phyloP scores from a whole-genome alignment of 768 basidiomycete species.

The Pluteus cervinus region DNA sequence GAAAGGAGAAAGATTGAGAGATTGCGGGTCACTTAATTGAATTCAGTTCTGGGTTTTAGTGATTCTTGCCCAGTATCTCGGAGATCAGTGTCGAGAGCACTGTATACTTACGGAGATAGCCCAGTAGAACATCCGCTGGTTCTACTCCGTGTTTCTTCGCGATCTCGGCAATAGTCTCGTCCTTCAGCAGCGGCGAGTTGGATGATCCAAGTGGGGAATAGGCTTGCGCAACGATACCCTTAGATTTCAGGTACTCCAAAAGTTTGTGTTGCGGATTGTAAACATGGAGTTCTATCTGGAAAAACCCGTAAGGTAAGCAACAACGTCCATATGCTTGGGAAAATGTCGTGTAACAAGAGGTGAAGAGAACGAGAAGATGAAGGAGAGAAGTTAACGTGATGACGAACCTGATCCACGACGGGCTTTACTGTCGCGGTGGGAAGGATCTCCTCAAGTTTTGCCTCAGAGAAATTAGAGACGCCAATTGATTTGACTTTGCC shows the following conservation, averaged over 20 bases:
- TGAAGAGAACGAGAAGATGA: background rate
- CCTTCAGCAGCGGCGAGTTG: slow-evolving; percentile 57
- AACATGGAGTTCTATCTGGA: slow-evolving; percentile 64
- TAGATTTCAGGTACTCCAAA: slow-evolving; percentile 51
- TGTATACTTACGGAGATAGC: slow-evolving; percentile 60
- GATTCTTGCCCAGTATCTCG: too few relatives aligned
- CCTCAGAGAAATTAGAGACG: slow-evolving; percentile 70
- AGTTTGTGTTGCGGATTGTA: slow-evolving; percentile 74
- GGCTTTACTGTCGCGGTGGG: slow-evolving; percentile 62
- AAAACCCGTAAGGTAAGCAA: background rate
- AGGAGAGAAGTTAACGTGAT: background rate
- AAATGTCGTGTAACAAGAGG: background rate
- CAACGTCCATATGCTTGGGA: background rate
- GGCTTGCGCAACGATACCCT: slow-evolving; percentile 68
- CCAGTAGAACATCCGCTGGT: slow-evolving; percentile 53
- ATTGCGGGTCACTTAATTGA: too few relatives aligned
- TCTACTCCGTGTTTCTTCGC: slow-evolving; percentile 51
- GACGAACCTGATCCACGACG: slow-evolving; percentile 63
- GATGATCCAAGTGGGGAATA: slow-evolving; percentile 79
- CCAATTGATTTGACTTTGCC: slow-evolving; percentile 68
- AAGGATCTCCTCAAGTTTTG: slow-evolving; percentile 64
- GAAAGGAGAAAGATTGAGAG: too few relatives aligned
- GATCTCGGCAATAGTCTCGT: slow-evolving; percentile 54
- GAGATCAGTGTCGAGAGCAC: too few relatives aligned
- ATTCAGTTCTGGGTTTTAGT: too few relatives aligned